Conservation (phyloP, 306 rosid genomes). For the Comarum palustre region DNA sequence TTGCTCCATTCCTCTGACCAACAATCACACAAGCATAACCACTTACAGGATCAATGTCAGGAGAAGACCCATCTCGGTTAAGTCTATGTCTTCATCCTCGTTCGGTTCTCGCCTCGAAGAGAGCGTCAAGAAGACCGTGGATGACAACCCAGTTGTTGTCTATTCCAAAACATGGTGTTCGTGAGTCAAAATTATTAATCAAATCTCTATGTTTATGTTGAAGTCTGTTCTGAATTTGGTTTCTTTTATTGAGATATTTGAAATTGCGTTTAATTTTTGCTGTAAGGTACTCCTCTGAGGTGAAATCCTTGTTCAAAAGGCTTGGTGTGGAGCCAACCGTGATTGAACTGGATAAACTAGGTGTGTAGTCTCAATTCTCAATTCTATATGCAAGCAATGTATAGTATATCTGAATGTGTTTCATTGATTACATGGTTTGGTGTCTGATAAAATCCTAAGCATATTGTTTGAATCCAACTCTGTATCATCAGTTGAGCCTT, state of each 20-base stretch:
- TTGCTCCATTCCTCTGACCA: conserved; percentile 30
- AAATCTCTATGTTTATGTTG: neutral
- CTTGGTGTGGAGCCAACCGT: conserved; percentile 67
- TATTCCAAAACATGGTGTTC: conserved; percentile 98
- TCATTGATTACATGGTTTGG: neutral
- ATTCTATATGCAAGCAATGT: neutral
- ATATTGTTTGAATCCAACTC: neutral
- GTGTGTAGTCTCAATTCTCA: conserved; percentile 30
- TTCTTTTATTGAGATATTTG: conserved; percentile 14
- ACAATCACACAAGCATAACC: conserved; percentile 13
- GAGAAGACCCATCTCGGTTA: conserved; percentile 37
- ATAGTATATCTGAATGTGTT: neutral
- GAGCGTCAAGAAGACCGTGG: conserved; percentile 63
- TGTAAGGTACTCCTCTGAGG: conserved; percentile 79
- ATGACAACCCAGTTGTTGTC: conserved; percentile 67
- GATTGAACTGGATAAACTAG: conserved; percentile 90
- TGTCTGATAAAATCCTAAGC: neutral
- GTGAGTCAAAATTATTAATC: conserved; percentile 40
- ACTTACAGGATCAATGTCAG: conserved; percentile 25
- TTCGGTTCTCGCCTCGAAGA: conserved; percentile 97
- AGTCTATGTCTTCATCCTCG: conserved; percentile 64
- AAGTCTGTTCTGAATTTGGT: conserved; percentile 11
- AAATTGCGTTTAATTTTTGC: neutral
- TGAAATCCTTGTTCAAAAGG: conserved; percentile 69
- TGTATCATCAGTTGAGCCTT: neutral